Evolutionary conservation across 352 stramenopile species (phyloP).

Genomic region (Phytophthora pini): DNA sequence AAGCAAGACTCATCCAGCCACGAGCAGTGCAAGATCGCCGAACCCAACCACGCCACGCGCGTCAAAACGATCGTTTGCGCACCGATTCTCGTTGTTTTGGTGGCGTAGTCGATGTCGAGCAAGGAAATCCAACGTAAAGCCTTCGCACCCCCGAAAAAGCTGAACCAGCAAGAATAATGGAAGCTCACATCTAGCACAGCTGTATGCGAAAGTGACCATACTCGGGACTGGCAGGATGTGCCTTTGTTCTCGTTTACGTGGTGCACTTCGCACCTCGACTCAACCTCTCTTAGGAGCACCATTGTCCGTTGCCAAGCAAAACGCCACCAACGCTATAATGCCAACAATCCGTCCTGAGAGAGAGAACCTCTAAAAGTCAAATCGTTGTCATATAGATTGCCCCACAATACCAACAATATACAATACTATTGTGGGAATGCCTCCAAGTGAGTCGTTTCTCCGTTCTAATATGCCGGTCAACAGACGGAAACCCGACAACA

Average conservation of each 20-base stretch:
- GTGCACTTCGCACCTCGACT: too few species aligned
- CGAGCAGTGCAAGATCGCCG: slow-evolving; percentile 1
- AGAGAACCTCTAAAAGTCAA: too few species aligned
- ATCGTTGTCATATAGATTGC: too few species aligned
- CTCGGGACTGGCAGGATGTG: not conserved
- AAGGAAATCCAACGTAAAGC: not conserved
- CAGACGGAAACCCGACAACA: slow-evolving; percentile 18
- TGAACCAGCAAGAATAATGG: slow-evolving; percentile 16
- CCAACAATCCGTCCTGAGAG: too few species aligned
- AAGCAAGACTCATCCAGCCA: slow-evolving; percentile 8
- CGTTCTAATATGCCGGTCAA: slow-evolving; percentile 1
- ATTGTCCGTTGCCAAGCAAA: not conserved
- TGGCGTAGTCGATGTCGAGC: too few species aligned
- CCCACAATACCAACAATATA: too few species aligned
- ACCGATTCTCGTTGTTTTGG: too few species aligned
- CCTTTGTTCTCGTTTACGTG: not conserved
- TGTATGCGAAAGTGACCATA: slow-evolving; percentile 12
- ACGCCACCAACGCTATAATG: too few species aligned
- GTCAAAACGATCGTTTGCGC: not conserved
- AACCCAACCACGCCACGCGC: slow-evolving; percentile 3
- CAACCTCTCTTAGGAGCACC: not conserved
- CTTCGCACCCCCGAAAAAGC: slow-evolving; percentile 1
- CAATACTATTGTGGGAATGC: too few species aligned
- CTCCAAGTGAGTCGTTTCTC: not conserved
- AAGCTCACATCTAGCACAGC: slow-evolving; percentile 9